phyloP scores from a whole-genome alignment of 768 basidiomycete species.

The Hemileccinum rubropunctum region DNA sequence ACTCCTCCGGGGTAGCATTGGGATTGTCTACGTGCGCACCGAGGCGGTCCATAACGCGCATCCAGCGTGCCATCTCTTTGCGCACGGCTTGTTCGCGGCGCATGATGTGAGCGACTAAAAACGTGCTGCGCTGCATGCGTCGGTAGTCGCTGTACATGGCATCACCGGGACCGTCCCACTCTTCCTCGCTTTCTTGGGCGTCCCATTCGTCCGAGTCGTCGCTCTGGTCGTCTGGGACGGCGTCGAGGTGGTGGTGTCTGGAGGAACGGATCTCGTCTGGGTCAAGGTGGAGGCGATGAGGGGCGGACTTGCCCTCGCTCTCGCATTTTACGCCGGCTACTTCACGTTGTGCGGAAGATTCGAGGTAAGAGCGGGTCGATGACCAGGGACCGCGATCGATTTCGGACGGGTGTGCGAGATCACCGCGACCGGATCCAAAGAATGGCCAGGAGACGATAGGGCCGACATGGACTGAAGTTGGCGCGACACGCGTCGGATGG shows the following conservation, averaged over 20 bases:
- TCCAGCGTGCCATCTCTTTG: constrained; percentile 72
- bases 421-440: constrained; percentile 81
- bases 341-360: constrained; percentile 70
- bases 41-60: constrained; percentile 62
- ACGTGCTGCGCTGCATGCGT: constrained; percentile 75
- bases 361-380: constrained; percentile 55
- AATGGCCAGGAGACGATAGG: constrained; percentile 90
- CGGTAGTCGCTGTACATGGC: constrained; percentile 82
- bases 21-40: constrained; percentile 31
- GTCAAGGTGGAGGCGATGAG: constrained; percentile 76
- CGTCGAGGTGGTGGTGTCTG: constrained; percentile 63
- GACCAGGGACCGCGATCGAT: constrained; percentile 81
- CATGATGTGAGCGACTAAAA: constrained; percentile 67
- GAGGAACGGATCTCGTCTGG: constrained; percentile 73
- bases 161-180: constrained; percentile 72
- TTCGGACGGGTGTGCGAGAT: constrained; percentile 62
- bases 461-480: constrained; percentile 52
- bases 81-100: constrained; percentile 61
- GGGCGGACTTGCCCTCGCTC: constrained; percentile 73
- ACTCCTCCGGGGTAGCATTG: constrained; percentile 46
- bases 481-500: constrained; percentile 9
- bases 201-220: constrained; percentile 81
- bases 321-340: constrained; percentile 70
- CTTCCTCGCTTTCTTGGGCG: constrained; percentile 75
- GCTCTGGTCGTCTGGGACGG: constrained; percentile 69